phyloP scores from a whole-genome alignment of 345 rosid genomes.

The Populus ilicifolia region DNA sequence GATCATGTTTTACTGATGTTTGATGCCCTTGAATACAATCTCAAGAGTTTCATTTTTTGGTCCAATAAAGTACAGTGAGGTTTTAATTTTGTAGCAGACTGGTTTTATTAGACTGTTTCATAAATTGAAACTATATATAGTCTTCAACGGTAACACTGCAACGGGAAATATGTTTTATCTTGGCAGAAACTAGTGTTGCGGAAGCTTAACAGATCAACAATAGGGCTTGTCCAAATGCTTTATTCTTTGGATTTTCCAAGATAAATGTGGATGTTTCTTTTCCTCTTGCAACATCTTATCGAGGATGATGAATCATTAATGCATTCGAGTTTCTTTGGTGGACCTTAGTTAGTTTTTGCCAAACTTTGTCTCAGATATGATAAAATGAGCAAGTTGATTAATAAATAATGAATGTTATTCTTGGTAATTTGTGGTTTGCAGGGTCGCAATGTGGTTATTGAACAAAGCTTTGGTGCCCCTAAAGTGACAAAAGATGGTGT shows the following conservation, averaged over 20 bases:
- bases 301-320: not conserved
- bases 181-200: no score
- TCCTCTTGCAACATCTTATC: not conserved
- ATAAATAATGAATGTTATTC: not conserved
- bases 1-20: not conserved
- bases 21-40: not conserved
- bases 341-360: not conserved
- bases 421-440: conserved; percentile 14
- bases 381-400: not conserved
- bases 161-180: no score
- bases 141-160: not conserved
- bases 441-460: conserved; percentile 95
- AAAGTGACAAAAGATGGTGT: conserved; percentile 99
- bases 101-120: not conserved
- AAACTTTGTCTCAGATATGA: not conserved
- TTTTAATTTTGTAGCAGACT: not conserved
- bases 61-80: not conserved
- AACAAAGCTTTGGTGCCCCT: conserved; percentile 95
- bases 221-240: not conserved
- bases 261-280: not conserved
- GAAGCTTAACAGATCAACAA: not conserved
- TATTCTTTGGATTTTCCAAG: not conserved
- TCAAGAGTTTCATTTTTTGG: not conserved
- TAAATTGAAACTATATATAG: not conserved
- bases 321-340: not conserved